These are phyloP conservation scores for Ilyonectria robusta DNA, from an alignment of 2,329 filamentous ascomycete species.

Conservation along the genomic window DNA sequence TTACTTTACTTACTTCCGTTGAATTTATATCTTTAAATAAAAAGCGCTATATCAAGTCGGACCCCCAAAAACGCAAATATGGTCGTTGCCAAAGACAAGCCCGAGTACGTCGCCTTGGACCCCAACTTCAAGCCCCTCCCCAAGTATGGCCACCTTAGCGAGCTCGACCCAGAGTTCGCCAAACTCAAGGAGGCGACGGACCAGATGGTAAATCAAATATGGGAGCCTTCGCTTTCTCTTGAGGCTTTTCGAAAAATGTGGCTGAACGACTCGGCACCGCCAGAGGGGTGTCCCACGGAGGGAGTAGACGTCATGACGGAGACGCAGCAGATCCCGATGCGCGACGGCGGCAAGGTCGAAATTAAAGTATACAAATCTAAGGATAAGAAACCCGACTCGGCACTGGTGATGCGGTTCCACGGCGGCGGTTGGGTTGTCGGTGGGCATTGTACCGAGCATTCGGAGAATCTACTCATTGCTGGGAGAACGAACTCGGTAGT, in stretches of 20 bases:
- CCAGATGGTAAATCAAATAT: constrained; percentile 46
- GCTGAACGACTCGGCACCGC: constrained; percentile 45
- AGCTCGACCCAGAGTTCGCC: constrained; percentile 51
- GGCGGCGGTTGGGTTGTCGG: constrained; percentile 56
- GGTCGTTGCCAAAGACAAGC: constrained; percentile 46
- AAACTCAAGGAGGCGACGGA: constrained; percentile 46
- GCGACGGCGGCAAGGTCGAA: constrained; percentile 53
- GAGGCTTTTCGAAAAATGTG: constrained; percentile 48
- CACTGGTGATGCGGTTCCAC: constrained; percentile 53
- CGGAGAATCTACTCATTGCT: constrained; percentile 54
- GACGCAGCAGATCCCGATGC: constrained; percentile 46
- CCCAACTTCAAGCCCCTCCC: constrained; percentile 52
- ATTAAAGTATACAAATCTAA: constrained; percentile 52
- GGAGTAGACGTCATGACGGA: constrained; percentile 52
- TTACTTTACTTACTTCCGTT: not conserved
- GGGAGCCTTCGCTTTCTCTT: constrained; percentile 46
- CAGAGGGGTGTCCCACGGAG: constrained; percentile 49
- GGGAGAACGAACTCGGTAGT: constrained; percentile 52
- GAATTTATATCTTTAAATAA: not conserved
- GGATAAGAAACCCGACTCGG: constrained; percentile 43
- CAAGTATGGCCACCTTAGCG: constrained; percentile 53
- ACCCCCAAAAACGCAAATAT: constrained; percentile 26
- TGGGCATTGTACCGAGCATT: constrained; percentile 52
- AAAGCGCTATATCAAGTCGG: not conserved
- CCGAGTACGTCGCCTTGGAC: constrained; percentile 48